A percentile compares a stretch with the other conserved stretches of the same genome.
These are phyloP conservation scores for Cardamine chenopodiifolia DNA, from an alignment of 345 rosid genomes.

Conservation along the genomic window DNA sequence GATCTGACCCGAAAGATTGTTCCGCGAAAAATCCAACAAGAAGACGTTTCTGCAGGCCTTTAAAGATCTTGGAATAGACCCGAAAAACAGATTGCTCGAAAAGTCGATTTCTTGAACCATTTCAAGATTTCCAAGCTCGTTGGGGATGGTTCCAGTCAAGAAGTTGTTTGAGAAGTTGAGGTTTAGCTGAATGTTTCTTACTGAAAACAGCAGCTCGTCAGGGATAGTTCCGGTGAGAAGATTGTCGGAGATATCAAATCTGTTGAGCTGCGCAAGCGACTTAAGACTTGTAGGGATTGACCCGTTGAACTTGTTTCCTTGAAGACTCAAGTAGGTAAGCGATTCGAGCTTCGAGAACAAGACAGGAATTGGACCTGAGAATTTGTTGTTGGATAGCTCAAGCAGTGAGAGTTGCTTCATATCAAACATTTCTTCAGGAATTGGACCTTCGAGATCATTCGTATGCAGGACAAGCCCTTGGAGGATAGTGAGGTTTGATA, in stretches of 20 bases:
- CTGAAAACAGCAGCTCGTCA: slow-evolving; percentile 42
- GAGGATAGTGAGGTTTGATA: slow-evolving; percentile 63
- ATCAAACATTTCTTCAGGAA: slow-evolving; percentile 60
- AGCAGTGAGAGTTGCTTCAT: slow-evolving; percentile 62
- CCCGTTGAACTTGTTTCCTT: slow-evolving; percentile 67
- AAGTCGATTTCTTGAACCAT: slow-evolving; percentile 79
- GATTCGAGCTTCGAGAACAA: slow-evolving; percentile 58
- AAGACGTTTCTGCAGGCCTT: slow-evolving; percentile 66
- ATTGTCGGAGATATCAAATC: slow-evolving; percentile 76
- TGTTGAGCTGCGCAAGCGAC: slow-evolving; percentile 47
- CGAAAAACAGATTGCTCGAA: slow-evolving; percentile 69
- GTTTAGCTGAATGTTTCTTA: slow-evolving; percentile 57
- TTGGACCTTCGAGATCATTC: slow-evolving; percentile 59
- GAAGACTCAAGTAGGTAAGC: slow-evolving; percentile 60
- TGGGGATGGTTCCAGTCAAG: slow-evolving; percentile 62
- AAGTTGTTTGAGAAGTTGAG: slow-evolving; percentile 75
- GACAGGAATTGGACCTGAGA: slow-evolving; percentile 60
- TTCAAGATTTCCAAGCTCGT: slow-evolving; percentile 69
- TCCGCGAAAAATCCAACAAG: slow-evolving; percentile 72
- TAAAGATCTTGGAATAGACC: slow-evolving; percentile 61
- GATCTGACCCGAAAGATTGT: slow-evolving; percentile 63
- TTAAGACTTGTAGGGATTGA: slow-evolving; percentile 66
- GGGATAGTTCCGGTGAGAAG: slow-evolving; percentile 66
- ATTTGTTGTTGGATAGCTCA: slow-evolving; percentile 56
- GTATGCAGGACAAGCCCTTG: slow-evolving; percentile 62